Base-by-base conservation (phyloP, 2,329 filamentous ascomycete genomes). In the Beauveria asiatica region DNA sequence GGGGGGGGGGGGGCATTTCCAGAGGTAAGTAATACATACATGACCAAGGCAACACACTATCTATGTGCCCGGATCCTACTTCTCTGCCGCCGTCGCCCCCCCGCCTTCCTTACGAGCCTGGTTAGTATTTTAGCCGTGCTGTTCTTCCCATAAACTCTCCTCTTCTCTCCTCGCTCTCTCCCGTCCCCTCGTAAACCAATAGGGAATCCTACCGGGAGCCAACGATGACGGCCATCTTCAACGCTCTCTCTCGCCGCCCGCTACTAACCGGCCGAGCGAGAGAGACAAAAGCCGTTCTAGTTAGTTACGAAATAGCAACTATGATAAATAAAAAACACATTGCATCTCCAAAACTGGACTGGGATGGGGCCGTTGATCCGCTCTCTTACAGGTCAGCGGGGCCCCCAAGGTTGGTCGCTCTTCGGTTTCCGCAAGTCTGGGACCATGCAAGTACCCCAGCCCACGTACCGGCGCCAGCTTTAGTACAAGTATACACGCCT, bases 311-410 rank as follows among this genome's bases (percentile, higher is more conserved):
- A 27, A 25, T 5, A 41, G 30, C 44, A 49, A 49, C 13, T 21
- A 49, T 17, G 25, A 30, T n/a, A 49, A 25, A 16, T 13, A 27
- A 49, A 25, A 25, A 21, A 8, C 13, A 30, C 37, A 23, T 41
- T 33, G 39, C 52, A n/a, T 33, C 41, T 33, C 53, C n/a, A 13
- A 10, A 56, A 56, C 37, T 33, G 27, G 45, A 11, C 23, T 37
- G 50, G 19, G 42, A 56, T 56, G 42, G 53, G 53, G 42, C 53
- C 19, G 11, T 42, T 46, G 44, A 49, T 49, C 45, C 54, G 54
- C 54, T 57, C 54, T 57, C 54, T 49, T 57, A 57, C 54, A 57
- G 54, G 54, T 49, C 54, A 57, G 54, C 54, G 30, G 54, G 54
- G 45, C 30, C n/a, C 30, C 27, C 27, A 13, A 33, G 30, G 27